phyloP scores from a whole-genome alignment of 2,329 filamentous ascomycete genomes.

The Nothomitra cinnamomea region DNA sequence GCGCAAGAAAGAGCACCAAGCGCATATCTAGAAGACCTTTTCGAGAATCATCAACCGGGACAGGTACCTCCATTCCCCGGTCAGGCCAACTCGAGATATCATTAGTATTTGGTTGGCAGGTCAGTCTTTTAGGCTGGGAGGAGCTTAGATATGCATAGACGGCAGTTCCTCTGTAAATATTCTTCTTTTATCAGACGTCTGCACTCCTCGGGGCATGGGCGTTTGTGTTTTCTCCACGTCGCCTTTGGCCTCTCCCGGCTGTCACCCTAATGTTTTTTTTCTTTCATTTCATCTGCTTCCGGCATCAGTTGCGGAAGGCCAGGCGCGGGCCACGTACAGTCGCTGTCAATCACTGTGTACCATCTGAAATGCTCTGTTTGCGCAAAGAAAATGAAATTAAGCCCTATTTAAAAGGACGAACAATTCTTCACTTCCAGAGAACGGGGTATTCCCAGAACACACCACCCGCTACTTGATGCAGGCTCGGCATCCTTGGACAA shows the following conservation, averaged over 20 bases:
- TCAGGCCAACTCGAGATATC: not conserved
- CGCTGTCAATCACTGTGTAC: not conserved
- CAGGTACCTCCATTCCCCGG: not conserved
- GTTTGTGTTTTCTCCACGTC: not conserved
- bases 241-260: not conserved
- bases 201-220: not conserved
- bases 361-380: not conserved
- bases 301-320: no score
- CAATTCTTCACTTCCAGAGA: no score
- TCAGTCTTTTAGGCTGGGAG: no score
- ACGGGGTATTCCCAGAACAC: no score
- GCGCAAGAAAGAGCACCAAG: slow-evolving; percentile 51
- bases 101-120: not conserved
- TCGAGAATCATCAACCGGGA: slow-evolving; percentile 49
- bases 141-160: not conserved
- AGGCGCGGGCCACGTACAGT: no score
- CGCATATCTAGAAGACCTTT: slow-evolving; percentile 76
- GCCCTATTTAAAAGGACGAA: not conserved
- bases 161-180: not conserved
- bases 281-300: no score
- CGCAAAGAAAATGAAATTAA: not conserved
- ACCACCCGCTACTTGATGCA: no score
- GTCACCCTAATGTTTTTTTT: not conserved
- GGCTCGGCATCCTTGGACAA: no score
- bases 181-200: not conserved